Conservation (phyloP, 2,329 filamentous ascomycete genomes). For the Aureobasidium namibiae region DNA sequence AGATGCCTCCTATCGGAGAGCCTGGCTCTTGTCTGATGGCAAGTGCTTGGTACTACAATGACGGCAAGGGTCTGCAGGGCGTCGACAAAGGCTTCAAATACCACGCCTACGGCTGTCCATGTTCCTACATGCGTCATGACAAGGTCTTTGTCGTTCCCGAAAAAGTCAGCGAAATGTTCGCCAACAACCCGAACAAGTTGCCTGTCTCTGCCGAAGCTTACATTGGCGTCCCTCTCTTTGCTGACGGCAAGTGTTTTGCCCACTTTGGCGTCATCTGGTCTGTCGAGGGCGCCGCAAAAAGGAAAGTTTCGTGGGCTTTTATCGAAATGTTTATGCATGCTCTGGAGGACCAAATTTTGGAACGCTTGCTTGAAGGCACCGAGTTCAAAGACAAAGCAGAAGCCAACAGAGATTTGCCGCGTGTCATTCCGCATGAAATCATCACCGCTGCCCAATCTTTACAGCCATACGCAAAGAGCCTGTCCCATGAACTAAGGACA, state of each 20-base stretch:
- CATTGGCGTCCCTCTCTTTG: constrained; percentile 57
- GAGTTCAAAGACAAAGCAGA: constrained; percentile 34
- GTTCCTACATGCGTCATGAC: constrained; percentile 62
- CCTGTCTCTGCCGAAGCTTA: constrained; percentile 58
- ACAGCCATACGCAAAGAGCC: constrained; percentile 62
- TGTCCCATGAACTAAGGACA: constrained; percentile 64
- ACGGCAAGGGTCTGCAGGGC: constrained; percentile 45
- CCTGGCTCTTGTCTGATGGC: constrained; percentile 56
- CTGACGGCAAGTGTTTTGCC: constrained; percentile 57
- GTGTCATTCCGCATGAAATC: constrained; percentile 47
- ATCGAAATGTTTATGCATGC: constrained; percentile 61
- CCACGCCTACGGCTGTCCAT: constrained; percentile 56
- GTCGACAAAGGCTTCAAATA: constrained; percentile 55
- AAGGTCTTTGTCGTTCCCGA: constrained; percentile 63
- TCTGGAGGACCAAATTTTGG: constrained; percentile 57
- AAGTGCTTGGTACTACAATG: constrained; percentile 58
- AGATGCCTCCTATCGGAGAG: constrained; percentile 54
- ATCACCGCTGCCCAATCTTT: constrained; percentile 55
- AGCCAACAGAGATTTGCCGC: constrained; percentile 26
- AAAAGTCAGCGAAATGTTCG: constrained; percentile 45
- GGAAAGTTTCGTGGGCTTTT: constrained; percentile 55
- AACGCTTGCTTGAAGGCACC: constrained; percentile 48
- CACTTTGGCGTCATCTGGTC: constrained; percentile 70
- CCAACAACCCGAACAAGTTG: constrained; percentile 53
- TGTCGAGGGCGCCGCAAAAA: constrained; percentile 47